Evolutionary conservation across 306 rosid genomes (phyloP).

Genomic region (Cicer cuneatum): DNA sequence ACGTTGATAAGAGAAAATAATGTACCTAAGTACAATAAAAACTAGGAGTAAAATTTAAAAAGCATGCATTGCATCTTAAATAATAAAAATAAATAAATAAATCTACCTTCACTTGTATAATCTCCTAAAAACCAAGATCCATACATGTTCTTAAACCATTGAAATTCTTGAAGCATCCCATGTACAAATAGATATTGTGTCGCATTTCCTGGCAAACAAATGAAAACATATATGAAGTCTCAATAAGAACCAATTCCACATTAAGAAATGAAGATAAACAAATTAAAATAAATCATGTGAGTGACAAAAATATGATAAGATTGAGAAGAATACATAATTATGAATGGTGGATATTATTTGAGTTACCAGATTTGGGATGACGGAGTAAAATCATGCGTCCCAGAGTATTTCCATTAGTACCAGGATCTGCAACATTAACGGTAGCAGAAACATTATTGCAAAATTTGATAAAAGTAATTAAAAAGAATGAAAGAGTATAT

Average conservation of each 20-base stretch:
- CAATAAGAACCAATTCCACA: constrained; percentile 27
- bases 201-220: constrained; percentile 60
- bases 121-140: constrained; percentile 97
- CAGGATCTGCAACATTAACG: constrained; percentile 54
- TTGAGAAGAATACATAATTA: neutral
- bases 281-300: constrained; percentile 10
- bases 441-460: neutral
- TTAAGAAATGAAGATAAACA: constrained; percentile 13
- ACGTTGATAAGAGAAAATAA: constrained; percentile 3
- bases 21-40: constrained; percentile 11
- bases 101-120: constrained; percentile 73
- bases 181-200: constrained; percentile 68
- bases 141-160: constrained; percentile 84
- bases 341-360: neutral
- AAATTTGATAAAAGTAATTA: neutral
- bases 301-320: neutral
- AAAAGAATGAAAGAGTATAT: neutral
- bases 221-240: constrained; percentile 13
- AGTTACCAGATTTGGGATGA: constrained; percentile 82
- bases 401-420: constrained; percentile 53
- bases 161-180: constrained; percentile 79
- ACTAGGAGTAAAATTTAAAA: constrained; percentile 9
- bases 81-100: constrained; percentile 38
- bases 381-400: constrained; percentile 68
- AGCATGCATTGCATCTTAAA: constrained; percentile 11